A percentile compares a stretch with the other conserved stretches of the same genome.
Conservation (phyloP, 179 eudicot species). For the Sideroxylon spinosum region DNA sequence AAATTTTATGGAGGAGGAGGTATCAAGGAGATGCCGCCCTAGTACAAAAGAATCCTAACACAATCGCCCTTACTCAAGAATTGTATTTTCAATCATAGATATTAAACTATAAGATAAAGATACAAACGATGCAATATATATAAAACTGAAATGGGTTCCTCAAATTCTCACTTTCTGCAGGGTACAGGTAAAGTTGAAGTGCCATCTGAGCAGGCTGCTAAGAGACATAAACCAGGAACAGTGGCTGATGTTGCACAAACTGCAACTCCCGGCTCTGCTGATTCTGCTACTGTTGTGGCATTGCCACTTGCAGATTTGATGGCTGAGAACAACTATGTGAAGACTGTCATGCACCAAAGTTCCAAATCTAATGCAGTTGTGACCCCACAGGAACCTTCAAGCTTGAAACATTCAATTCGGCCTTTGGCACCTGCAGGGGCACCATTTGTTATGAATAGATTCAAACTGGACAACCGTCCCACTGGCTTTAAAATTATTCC, state of each 20-base stretch:
- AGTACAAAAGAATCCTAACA: no score
- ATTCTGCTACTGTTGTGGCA: slow-evolving; percentile 26
- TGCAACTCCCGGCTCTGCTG: slow-evolving; percentile 33
- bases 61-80: no score
- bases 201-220: slow-evolving; percentile 40
- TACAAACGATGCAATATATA: not conserved
- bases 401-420: slow-evolving; percentile 46
- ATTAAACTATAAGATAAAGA: not conserved
- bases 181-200: slow-evolving; percentile 57
- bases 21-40: no score
- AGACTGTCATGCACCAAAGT: slow-evolving; percentile 29
- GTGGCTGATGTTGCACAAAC: slow-evolving; percentile 34
- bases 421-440: slow-evolving; percentile 46
- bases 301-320: slow-evolving; percentile 32
- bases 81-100: no score
- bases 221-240: slow-evolving; percentile 48
- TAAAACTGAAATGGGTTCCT: not conserved
- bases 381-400: slow-evolving; percentile 33
- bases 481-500: slow-evolving; percentile 55
- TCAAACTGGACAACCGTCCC: slow-evolving; percentile 87
- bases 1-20: no score
- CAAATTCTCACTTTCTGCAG: slow-evolving; percentile 36
- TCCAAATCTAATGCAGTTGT: slow-evolving; percentile 26
- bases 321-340: slow-evolving; percentile 30
- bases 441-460: slow-evolving; percentile 49